A percentile compares a stretch with the other conserved stretches of the same genome.
phyloP scores from a whole-genome alignment of 768 basidiomycete genomes.

The Trametes elegans region DNA sequence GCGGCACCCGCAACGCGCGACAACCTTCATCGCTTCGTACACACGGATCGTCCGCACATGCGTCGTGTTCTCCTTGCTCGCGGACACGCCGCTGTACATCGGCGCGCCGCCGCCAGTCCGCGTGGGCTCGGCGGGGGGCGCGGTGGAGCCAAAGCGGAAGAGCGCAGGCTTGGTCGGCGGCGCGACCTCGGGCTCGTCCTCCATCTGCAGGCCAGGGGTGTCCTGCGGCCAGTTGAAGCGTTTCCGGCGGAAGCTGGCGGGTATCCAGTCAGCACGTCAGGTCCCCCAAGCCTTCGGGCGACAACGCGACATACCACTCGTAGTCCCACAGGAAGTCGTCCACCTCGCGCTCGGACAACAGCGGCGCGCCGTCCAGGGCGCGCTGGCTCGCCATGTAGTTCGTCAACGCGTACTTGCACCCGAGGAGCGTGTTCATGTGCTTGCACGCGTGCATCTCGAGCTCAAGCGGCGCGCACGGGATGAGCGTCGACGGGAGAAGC shows the following conservation, averaged over 20 bases:
- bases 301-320: constrained; percentile 41
- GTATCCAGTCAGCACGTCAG: too few species aligned
- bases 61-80: constrained; percentile 2
- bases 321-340: constrained; percentile 52
- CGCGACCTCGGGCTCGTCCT: constrained; percentile 6
- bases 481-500: constrained; percentile 56
- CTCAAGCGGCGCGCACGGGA: constrained; percentile 55
- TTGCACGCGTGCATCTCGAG: constrained; percentile 78
- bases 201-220: constrained; percentile 23
- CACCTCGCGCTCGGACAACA: constrained; percentile 27
- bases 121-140: not conserved
- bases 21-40: constrained; percentile 22
- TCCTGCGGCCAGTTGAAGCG: constrained; percentile 70
- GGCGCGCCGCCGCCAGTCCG: not conserved
- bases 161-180: constrained; percentile 3
- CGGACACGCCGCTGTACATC: constrained; percentile 8
- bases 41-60: constrained; percentile 25
- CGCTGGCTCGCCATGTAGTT: constrained; percentile 43
- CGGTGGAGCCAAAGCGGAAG: constrained; percentile 1
- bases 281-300: too few species aligned
- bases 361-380: constrained; percentile 21
- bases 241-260: constrained; percentile 57
- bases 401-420: constrained; percentile 55
- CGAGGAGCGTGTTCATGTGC: constrained; percentile 61
- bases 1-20: constrained; percentile 2